Evolutionary conservation across 495 filamentous ascomycete species (phyloP).

Genomic region (Penicillium robsamsonii): DNA sequence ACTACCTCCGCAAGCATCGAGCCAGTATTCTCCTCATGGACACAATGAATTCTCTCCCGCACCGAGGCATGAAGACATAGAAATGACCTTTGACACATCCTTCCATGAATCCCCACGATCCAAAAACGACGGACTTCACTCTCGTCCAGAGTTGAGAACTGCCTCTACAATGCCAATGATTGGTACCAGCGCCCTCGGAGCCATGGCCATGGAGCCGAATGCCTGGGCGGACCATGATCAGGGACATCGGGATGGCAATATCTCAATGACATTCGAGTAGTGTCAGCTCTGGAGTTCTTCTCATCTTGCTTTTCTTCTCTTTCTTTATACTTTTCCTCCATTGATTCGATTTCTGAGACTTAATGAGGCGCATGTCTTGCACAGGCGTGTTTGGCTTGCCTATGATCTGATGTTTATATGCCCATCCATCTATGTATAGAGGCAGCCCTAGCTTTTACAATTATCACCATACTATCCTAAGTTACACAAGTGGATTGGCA

Average conservation of each 20-base stretch:
- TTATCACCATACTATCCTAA: not conserved
- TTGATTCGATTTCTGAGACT: conserved; percentile 4
- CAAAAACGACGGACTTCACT: conserved; percentile 13
- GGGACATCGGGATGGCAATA: conserved; percentile 46
- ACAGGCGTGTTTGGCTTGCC: conserved; percentile 11
- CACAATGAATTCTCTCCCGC: conserved; percentile 24
- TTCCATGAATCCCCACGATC: conserved; percentile 44
- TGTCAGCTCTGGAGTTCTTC: conserved; percentile 16
- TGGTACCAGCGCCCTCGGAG: conserved; percentile 29
- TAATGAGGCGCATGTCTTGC: conserved; percentile 17
- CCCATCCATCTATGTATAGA: conserved; percentile 12
- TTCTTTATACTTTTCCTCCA: conserved; percentile 6
- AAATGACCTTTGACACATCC: conserved; percentile 73
- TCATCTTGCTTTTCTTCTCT: conserved; percentile 8
- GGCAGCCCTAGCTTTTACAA: conserved; percentile 1
- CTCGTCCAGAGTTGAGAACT: conserved; percentile 43
- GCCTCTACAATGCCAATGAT: conserved; percentile 37
- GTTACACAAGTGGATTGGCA: not conserved
- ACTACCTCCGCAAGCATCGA: conserved; percentile 28
- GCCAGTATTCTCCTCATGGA: conserved; percentile 17
- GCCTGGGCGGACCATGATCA: conserved; percentile 78
- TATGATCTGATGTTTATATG: conserved; percentile 15
- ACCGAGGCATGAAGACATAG: conserved; percentile 50
- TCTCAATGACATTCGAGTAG: conserved; percentile 60
- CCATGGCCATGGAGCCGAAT: conserved; percentile 59